Conservation (phyloP, 768 basidiomycete species). For the Tricholoma hemisulphureum region DNA sequence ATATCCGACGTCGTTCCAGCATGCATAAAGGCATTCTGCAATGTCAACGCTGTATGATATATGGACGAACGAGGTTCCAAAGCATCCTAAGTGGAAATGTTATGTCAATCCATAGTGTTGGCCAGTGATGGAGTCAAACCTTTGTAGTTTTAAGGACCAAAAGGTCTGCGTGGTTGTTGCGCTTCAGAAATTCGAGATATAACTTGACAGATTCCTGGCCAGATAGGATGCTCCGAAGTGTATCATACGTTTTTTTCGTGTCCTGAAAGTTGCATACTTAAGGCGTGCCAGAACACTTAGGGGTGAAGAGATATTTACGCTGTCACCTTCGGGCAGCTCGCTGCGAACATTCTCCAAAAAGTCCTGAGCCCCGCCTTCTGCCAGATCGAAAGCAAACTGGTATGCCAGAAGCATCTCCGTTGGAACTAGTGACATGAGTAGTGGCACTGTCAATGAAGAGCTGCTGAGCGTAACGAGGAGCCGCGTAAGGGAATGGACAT, state of each 20-base stretch:
- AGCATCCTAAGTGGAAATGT: conserved; percentile 57
- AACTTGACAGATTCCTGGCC: conserved; percentile 92
- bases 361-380: conserved; percentile 91
- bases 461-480: conserved; percentile 87
- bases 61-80: conserved; percentile 94
- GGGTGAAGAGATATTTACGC: conserved; percentile 39
- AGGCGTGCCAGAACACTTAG: neutral
- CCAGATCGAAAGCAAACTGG: conserved; percentile 94
- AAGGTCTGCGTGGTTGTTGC: conserved; percentile 91
- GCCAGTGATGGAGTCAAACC: conserved; percentile 38
- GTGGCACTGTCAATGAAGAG: conserved; percentile 70
- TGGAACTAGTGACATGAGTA: conserved; percentile 69
- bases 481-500: conserved; percentile 81
- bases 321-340: conserved; percentile 65
- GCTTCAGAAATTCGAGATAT: conserved; percentile 93
- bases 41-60: conserved; percentile 93
- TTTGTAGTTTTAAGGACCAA: conserved; percentile 91
- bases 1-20: conserved; percentile 95
- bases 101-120: conserved; percentile 1
- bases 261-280: conserved; percentile 36
- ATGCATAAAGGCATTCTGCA: conserved; percentile 97
- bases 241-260: conserved; percentile 64
- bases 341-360: conserved; percentile 78
- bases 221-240: conserved; percentile 77
- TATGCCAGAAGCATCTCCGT: conserved; percentile 79